A percentile compares a stretch with the other conserved stretches of the same genome.
phyloP scores from a whole-genome alignment of 2,329 filamentous ascomycete genomes.

The Ophiocordyceps unilateralis region DNA sequence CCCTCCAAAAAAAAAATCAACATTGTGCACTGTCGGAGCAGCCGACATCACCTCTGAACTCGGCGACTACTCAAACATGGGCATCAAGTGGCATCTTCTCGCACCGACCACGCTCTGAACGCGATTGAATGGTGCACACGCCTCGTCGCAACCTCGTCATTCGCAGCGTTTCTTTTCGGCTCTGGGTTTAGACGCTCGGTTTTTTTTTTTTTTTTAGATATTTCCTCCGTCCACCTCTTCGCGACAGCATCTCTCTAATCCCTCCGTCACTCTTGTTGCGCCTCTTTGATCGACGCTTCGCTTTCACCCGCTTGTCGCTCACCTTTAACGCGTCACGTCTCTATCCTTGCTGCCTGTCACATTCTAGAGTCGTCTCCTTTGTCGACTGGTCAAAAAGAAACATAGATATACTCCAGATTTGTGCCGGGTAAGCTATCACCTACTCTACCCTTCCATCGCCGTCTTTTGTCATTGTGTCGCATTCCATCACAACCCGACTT shows the following conservation, averaged over 20 bases:
- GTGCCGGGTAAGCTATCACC: slow-evolving; percentile 5
- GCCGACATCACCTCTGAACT: neutral
- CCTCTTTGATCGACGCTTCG: no score
- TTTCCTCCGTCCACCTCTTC: slow-evolving; percentile 7
- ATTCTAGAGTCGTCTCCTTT: slow-evolving; percentile 11
- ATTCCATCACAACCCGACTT: neutral
- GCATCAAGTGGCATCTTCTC: slow-evolving; percentile 5
- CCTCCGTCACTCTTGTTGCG: slow-evolving; percentile 6
- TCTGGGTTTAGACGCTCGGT: slow-evolving; percentile 19
- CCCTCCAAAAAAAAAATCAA: no score
- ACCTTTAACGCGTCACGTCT: neutral
- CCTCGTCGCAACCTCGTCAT: slow-evolving; percentile 7
- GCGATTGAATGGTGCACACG: neutral
- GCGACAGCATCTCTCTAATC: neutral
- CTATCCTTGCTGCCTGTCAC: slow-evolving; percentile 6
- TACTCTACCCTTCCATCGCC: neutral
- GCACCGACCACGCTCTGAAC: slow-evolving; percentile 1
- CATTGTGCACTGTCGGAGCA: neutral
- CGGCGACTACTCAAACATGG: slow-evolving; percentile 5
- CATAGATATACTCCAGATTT: slow-evolving; percentile 12
- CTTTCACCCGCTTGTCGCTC: neutral
- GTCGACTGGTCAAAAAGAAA: slow-evolving; percentile 3
- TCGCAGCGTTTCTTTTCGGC: slow-evolving; percentile 8
- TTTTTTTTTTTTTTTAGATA: slow-evolving; percentile 16
- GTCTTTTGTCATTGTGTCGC: neutral